Conservation (phyloP, 1,139 yeast genomes). For the Geotrichum klebahnii region DNA sequence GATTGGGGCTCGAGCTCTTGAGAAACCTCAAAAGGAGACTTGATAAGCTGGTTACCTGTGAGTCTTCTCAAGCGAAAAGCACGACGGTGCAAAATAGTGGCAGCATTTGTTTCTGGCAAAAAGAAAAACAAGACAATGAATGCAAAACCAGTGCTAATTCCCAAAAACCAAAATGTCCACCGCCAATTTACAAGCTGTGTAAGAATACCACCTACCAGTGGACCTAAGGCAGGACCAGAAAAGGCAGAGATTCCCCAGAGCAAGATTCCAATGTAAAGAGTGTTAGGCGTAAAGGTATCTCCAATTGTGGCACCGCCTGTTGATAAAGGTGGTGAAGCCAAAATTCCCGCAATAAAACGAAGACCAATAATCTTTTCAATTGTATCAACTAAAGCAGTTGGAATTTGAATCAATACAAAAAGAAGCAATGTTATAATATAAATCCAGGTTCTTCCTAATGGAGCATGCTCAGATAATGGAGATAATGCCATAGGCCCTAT, state of each 20-base stretch:
- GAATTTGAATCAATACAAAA: slow-evolving; percentile 55
- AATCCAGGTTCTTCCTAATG: slow-evolving; percentile 52
- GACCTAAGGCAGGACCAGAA: slow-evolving; percentile 63
- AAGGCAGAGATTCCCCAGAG: slow-evolving; percentile 53
- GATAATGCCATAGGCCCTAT: slow-evolving; percentile 53
- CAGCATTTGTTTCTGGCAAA: slow-evolving; percentile 52
- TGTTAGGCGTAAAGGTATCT: slow-evolving; percentile 43
- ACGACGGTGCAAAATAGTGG: slow-evolving; percentile 46
- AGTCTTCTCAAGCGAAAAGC: slow-evolving; percentile 47
- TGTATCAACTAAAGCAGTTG: slow-evolving; percentile 47
- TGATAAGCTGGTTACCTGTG: slow-evolving; percentile 43
- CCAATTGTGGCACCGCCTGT: slow-evolving; percentile 83
- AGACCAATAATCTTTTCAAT: slow-evolving; percentile 51
- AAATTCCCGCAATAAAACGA: slow-evolving; percentile 73
- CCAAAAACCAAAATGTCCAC: slow-evolving; percentile 48
- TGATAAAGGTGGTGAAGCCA: slow-evolving; percentile 80
- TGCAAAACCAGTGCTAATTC: slow-evolving; percentile 42
- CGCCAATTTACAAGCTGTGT: slow-evolving; percentile 37
- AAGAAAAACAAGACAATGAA: slow-evolving; percentile 39
- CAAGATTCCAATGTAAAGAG: slow-evolving; percentile 41
- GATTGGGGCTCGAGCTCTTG: slow-evolving; percentile 25
- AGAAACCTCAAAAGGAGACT: slow-evolving; percentile 44
- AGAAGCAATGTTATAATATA: slow-evolving; percentile 53
- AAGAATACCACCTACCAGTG: slow-evolving; percentile 60
- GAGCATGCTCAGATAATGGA: slow-evolving; percentile 52